phyloP scores from a whole-genome alignment of 495 filamentous ascomycete species.

The Aspergillus homomorphus region DNA sequence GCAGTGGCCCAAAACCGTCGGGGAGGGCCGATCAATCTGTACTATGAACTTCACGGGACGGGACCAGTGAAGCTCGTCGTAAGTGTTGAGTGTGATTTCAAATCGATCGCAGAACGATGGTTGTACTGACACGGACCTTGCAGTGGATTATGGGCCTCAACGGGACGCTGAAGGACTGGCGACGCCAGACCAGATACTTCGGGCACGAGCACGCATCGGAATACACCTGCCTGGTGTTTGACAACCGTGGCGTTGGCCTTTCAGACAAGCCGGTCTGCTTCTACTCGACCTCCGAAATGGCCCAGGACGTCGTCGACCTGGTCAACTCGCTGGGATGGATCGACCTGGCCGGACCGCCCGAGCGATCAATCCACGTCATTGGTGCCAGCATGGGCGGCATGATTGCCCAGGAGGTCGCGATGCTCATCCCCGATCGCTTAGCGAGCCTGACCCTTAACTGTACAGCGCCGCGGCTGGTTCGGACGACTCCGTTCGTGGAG shows the following conservation, averaged over 20 bases:
- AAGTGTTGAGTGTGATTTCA: constrained; percentile 29
- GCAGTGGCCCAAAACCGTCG: constrained; percentile 57
- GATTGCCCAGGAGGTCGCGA: constrained; percentile 80
- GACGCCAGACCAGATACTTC: constrained; percentile 73
- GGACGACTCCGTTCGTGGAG: constrained; percentile 57
- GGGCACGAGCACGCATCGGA: constrained; percentile 60
- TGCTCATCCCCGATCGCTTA: constrained; percentile 59
- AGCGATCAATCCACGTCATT: constrained; percentile 62
- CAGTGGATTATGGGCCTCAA: constrained; percentile 35
- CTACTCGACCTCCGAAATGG: constrained; percentile 48
- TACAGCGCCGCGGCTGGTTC: constrained; percentile 69
- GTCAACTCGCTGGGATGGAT: constrained; percentile 56
- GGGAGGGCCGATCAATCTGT: constrained; percentile 67
- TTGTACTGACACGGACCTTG: constrained; percentile 5
- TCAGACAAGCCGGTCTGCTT: constrained; percentile 65
- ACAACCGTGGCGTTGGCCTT: constrained; percentile 70
- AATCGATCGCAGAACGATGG: not conserved
- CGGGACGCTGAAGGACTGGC: constrained; percentile 54
- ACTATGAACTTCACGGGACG: constrained; percentile 75
- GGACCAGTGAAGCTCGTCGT: constrained; percentile 70
- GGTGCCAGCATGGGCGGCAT: constrained; percentile 81
- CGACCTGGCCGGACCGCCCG: constrained; percentile 57
- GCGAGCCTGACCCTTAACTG: constrained; percentile 61
- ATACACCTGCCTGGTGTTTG: constrained; percentile 70
- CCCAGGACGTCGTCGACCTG: constrained; percentile 62